phyloP scores from a whole-genome alignment of 2,329 filamentous ascomycete genomes.

The Paramyrothecium roridum region DNA sequence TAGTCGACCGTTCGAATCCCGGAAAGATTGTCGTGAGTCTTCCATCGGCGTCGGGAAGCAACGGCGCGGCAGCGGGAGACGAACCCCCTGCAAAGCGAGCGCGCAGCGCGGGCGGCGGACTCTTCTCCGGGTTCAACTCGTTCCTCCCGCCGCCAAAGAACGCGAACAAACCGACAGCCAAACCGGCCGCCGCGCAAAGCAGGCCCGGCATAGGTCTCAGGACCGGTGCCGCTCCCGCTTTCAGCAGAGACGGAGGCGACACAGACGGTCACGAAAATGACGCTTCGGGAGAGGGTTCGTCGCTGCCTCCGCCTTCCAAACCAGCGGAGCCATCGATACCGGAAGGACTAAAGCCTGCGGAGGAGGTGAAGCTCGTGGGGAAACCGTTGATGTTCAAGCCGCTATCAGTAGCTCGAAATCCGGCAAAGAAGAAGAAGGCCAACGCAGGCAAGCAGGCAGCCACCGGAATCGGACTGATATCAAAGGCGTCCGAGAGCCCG shows the following conservation, averaged over 20 bases:
- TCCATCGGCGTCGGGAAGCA: slow-evolving; percentile 38
- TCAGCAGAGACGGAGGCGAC: slow-evolving; percentile 56
- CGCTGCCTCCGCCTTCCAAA: slow-evolving; percentile 37
- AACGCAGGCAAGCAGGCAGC: slow-evolving; percentile 13
- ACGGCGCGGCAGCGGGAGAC: slow-evolving; percentile 10
- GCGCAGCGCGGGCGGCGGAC: slow-evolving; percentile 53
- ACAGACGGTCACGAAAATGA: slow-evolving; percentile 14
- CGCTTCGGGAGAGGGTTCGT: slow-evolving; percentile 18
- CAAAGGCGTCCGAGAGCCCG: slow-evolving; percentile 7
- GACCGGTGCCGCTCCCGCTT: slow-evolving; percentile 80
- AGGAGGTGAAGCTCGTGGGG: slow-evolving; percentile 66
- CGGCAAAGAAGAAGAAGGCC: slow-evolving; percentile 63
- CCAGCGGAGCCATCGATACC: slow-evolving; percentile 46
- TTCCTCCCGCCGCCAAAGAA: slow-evolving; percentile 83
- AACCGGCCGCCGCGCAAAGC: slow-evolving; percentile 23
- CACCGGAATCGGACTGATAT: background rate
- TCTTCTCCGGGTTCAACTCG: slow-evolving; percentile 80
- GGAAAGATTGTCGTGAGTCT: slow-evolving; percentile 83
- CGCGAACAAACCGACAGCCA: slow-evolving; percentile 27
- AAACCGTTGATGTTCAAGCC: slow-evolving; percentile 88
- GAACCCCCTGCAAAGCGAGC: slow-evolving; percentile 66
- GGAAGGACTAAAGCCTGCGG: slow-evolving; percentile 54
- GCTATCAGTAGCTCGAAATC: slow-evolving; percentile 75
- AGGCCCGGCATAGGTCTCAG: slow-evolving; percentile 61
- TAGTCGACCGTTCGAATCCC: slow-evolving; percentile 76